Evolutionary conservation across 2,329 filamentous ascomycete species (phyloP).

Genomic region (Amylocarpus encephaloides): DNA sequence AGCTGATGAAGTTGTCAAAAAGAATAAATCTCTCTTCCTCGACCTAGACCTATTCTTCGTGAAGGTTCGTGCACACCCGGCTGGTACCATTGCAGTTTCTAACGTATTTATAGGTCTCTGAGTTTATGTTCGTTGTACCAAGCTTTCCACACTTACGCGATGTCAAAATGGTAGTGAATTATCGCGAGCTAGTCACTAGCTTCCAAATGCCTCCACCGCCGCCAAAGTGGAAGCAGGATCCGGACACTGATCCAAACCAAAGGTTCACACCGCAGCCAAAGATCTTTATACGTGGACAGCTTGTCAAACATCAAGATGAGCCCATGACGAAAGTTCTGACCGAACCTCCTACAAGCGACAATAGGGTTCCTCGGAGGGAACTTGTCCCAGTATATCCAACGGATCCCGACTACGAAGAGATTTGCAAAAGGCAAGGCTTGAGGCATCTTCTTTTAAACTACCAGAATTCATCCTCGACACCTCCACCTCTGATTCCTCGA

Average conservation of each 20-base stretch:
- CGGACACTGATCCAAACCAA: constrained; percentile 44
- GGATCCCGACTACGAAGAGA: constrained; percentile 50
- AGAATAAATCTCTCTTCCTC: constrained; percentile 34
- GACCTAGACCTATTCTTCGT: constrained; percentile 61
- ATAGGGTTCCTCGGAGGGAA: constrained; percentile 46
- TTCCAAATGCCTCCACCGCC: constrained; percentile 9
- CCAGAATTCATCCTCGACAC: constrained; percentile 7
- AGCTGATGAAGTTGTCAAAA: constrained; percentile 15
- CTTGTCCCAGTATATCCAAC: constrained; percentile 46
- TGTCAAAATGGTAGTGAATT: constrained; percentile 50
- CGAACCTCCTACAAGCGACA: constrained; percentile 47
- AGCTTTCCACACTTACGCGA: constrained; percentile 52
- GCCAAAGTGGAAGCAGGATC: constrained; percentile 53
- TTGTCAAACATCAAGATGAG: constrained; percentile 47
- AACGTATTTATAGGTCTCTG: constrained; percentile 44
- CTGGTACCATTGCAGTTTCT: constrained; percentile 14
- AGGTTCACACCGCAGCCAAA: constrained; percentile 51
- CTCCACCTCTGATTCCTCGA: neutral
- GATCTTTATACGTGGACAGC: constrained; percentile 50
- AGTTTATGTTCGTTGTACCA: constrained; percentile 53
- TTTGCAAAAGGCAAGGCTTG: constrained; percentile 53
- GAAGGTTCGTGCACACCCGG: constrained; percentile 41
- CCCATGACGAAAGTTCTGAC: constrained; percentile 41
- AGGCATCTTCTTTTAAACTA: constrained; percentile 40
- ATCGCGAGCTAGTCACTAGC: constrained; percentile 41